Percentiles rank a stretch among this genome's conserved stretches.
Evolutionary conservation across 768 basidiomycete species (phyloP).

Genomic region (Auricularia heimuer): DNA sequence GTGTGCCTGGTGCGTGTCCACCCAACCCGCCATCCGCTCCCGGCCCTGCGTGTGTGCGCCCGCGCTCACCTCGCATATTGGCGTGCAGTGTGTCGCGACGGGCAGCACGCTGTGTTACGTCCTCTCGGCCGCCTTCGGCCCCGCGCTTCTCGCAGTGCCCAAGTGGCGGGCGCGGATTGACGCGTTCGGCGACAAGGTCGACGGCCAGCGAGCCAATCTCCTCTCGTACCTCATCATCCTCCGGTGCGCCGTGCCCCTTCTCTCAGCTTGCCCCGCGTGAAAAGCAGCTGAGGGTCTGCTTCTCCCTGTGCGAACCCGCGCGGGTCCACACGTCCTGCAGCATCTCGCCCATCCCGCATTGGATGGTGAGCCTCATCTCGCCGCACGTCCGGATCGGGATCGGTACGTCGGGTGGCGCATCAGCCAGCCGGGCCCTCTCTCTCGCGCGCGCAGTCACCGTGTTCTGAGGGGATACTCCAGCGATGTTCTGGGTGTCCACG

Average conservation of each 20-base stretch:
- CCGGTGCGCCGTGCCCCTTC: constrained; percentile 14
- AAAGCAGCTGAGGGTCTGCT: neutral
- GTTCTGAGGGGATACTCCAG: neutral
- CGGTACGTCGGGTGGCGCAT: constrained; percentile 7
- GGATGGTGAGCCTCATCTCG: constrained; percentile 89
- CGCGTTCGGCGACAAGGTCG: constrained; percentile 71
- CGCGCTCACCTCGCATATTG: neutral
- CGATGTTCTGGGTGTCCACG: constrained; percentile 84
- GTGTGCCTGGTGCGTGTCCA: constrained; percentile 52
- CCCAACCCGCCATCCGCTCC: neutral
- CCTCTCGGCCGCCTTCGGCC: constrained; percentile 85
- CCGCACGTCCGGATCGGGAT: constrained; percentile 87
- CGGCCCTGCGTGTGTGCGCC: neutral
- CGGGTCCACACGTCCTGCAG: constrained; percentile 24
- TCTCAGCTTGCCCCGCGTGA: neutral
- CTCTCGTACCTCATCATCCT: constrained; percentile 91
- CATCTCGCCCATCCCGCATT: constrained; percentile 90
- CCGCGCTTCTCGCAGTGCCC: constrained; percentile 79
- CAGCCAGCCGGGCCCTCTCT: neutral
- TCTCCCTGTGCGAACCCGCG: neutral
- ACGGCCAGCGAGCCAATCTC: constrained; percentile 70
- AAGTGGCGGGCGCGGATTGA: constrained; percentile 78
- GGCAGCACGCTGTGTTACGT: constrained; percentile 90
- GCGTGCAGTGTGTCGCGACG: constrained; percentile 66
- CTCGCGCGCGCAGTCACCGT: neutral